Evolutionary conservation across 345 rosid genomes (phyloP).

Genomic region (Euclidium syriacum): DNA sequence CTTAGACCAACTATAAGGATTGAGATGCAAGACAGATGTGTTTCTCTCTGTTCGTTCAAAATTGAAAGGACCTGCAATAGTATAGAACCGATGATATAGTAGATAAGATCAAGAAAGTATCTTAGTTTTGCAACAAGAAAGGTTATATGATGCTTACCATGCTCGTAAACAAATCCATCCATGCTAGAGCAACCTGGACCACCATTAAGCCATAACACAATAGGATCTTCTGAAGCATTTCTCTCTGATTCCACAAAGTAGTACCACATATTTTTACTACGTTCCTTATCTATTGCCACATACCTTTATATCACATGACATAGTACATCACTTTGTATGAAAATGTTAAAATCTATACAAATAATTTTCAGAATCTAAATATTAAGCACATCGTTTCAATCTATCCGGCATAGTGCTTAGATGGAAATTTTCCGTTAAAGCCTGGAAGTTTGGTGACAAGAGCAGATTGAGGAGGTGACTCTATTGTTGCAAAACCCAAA

Average conservation of each 20-base stretch:
- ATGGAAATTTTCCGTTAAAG: slow-evolving; percentile 55
- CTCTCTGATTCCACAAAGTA: slow-evolving; percentile 77
- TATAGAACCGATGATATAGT: neutral
- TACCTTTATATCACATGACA: slow-evolving; percentile 42
- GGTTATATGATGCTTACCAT: slow-evolving; percentile 38
- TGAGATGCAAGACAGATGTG: slow-evolving; percentile 55
- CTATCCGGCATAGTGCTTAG: slow-evolving; percentile 87
- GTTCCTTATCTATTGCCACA: slow-evolving; percentile 48
- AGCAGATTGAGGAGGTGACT: slow-evolving; percentile 54
- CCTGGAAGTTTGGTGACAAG: slow-evolving; percentile 63
- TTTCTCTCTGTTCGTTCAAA: slow-evolving; percentile 44
- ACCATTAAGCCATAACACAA: slow-evolving; percentile 93
- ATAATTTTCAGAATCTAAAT: neutral
- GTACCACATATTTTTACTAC: slow-evolving; percentile 60
- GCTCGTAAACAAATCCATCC: slow-evolving; percentile 84
- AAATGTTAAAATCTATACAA: neutral
- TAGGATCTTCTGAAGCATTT: slow-evolving; percentile 62
- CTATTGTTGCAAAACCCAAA: slow-evolving; percentile 15
- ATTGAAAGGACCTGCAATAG: slow-evolving; percentile 72
- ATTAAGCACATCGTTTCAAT: neutral
- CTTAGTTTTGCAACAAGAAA: neutral
- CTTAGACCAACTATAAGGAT: slow-evolving; percentile 93
- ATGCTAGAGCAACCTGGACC: slow-evolving; percentile 99
- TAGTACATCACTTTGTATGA: neutral
- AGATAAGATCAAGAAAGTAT: neutral